Base-by-base conservation (phyloP, 2,329 filamentous ascomycete species). In the Cyclaneusma minus region DNA sequence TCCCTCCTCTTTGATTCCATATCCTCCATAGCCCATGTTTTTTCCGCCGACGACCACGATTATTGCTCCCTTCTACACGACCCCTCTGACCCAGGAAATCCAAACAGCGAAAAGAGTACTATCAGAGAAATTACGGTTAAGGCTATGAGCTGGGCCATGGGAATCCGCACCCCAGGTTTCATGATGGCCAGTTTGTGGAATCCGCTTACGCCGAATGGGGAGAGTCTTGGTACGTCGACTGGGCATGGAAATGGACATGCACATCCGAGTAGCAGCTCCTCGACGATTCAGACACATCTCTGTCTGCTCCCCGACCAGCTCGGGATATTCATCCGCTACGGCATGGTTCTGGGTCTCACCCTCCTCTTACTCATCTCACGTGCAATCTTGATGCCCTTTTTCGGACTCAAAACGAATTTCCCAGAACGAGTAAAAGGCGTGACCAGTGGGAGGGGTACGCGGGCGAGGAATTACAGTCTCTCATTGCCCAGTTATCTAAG, bases 11-110 rank as follows among this genome's bases (percentile, higher is more conserved):
- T 93, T 21, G 64, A 75, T 32, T 80, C 74, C 35, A 62, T 93
- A 17, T 84, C 83, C 17, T 81, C 89, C 34, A 69, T 95, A 8
- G 63, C 70, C 3, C 78, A 89, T 37, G 78, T 85, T 22, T 98
- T 95, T 46, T 93, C 84, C 0, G 89, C 89, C 7, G 89, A 98
- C 42, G 89, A 98, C 45, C 89, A 98, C 55, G 89, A 98, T 55
- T 94, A 95, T 55, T 98, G 89, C 54, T 85, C 93, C 43, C 56
- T 95, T 5, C 63, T 74, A 1, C 89, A 98, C 50, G 69, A 72
- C 10, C 33, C 33, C 8, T 20, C 18, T 7, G 7, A 7, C 7
- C n/a, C n/a, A n/a, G n/a, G n/a, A 27, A 38, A 41, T 3, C 62
- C 68, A 11, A 69, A 74, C 32, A 72, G 72, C 35, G 64, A 62